These are phyloP conservation scores for Cladophialophora chaetospira DNA, from an alignment of 2,329 filamentous ascomycete species.

Conservation along the genomic window DNA sequence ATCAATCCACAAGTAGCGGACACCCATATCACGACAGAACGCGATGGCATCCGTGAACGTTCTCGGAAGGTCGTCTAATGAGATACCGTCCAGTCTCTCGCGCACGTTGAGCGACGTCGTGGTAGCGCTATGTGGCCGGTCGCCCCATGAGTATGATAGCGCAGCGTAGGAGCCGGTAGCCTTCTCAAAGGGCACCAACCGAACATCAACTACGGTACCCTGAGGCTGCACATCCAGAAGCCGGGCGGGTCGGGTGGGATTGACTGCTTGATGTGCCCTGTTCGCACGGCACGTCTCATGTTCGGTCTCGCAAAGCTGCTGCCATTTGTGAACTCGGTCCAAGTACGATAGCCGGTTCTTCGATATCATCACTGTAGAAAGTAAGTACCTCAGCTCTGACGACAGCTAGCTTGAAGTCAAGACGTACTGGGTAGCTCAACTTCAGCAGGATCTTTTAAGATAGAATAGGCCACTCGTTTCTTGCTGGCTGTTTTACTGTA, in stretches of 20 bases:
- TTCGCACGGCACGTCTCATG: background rate
- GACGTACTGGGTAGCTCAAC: background rate
- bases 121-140: background rate
- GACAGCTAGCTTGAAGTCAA: background rate
- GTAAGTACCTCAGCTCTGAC: background rate
- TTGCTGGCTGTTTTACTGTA: background rate
- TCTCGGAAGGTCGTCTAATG: background rate
- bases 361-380: background rate
- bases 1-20: background rate
- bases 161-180: background rate
- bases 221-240: background rate
- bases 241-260: constrained; percentile 1
- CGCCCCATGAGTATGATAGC: constrained; percentile 1
- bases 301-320: background rate
- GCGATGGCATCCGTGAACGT: constrained; percentile 1
- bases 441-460: background rate
- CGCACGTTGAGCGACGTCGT: background rate
- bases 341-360: background rate
- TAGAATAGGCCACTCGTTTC: background rate
- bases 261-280: background rate
- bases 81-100: background rate
- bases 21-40: background rate
- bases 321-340: background rate
- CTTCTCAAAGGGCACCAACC: background rate
- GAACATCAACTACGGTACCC: background rate